A percentile compares a stretch with the other conserved stretches of the same genome.
Conservation (phyloP, 2,329 filamentous ascomycete genomes). For the Colletotrichum magnum region DNA sequence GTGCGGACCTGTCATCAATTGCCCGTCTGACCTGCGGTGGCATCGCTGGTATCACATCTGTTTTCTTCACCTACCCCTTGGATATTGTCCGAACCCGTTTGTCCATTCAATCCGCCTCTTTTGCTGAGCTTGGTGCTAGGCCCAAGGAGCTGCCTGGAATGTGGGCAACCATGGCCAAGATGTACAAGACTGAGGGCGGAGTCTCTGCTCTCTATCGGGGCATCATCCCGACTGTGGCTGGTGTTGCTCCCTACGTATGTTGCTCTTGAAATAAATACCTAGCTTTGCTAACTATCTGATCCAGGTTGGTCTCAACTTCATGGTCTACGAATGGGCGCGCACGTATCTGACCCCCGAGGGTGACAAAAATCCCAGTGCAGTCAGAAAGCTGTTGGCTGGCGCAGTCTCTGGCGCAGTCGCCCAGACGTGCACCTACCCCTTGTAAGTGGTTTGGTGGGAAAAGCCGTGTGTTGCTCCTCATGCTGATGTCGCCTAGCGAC, state of each 20-base stretch:
- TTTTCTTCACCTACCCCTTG: conserved; percentile 94
- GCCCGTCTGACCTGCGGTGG: conserved; percentile 91
- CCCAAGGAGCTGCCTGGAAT: conserved; percentile 86
- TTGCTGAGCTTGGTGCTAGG: conserved; percentile 78
- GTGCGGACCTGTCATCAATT: conserved; percentile 79
- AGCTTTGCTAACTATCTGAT: conserved; percentile 32
- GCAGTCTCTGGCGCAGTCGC: conserved; percentile 96
- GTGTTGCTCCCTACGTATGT: conserved; percentile 91
- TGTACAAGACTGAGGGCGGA: conserved; percentile 95
- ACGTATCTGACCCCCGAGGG: conserved; percentile 89
- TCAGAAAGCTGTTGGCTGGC: conserved; percentile 88
- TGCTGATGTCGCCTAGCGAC: conserved; percentile 70
- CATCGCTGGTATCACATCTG: conserved; percentile 93
- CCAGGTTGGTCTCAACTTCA: conserved; percentile 95
- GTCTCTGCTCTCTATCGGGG: conserved; percentile 90
- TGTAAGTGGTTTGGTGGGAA: conserved; percentile 73
- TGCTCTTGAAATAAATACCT: neutral
- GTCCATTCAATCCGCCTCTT: conserved; percentile 98
- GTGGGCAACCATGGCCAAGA: conserved; percentile 84
- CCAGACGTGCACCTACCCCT: conserved; percentile 98
- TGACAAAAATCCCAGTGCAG: conserved; percentile 83
- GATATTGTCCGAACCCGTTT: conserved; percentile 97
- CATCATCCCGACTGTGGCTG: conserved; percentile 92
- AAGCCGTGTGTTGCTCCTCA: conserved; percentile 21
- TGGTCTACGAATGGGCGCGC: conserved; percentile 94